Base-by-base conservation (phyloP, 2,329 filamentous ascomycete species). In the Ilyonectria robusta region DNA sequence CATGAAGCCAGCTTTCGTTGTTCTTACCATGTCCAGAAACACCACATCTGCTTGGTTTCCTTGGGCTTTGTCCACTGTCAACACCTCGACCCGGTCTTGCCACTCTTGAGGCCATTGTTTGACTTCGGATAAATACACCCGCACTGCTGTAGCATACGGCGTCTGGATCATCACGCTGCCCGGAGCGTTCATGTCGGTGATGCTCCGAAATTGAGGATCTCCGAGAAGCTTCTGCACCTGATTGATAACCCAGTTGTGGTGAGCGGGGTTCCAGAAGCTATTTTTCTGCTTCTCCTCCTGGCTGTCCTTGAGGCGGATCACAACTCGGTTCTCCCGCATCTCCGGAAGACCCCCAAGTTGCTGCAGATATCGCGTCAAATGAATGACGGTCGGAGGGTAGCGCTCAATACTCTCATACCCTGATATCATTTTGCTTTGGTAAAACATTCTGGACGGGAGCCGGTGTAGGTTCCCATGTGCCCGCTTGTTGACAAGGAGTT, bases 11-110 rank as follows among this genome's bases (percentile, higher is more conserved):
- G 81, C 80, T 0, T 74, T 75, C 0, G 71, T 74, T 0, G 81
- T 81, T n/a, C 82, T 76, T 2, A 86, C 84, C 67, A 85, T 78
- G 72, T 86, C 84, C 0, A 86, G 76, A 37, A 85, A 81, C 0
- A 86, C 83, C 6, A 85, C 76, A 46, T 86, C 84, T 0, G 84
- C 84, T 63, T 86, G 82, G 15, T 84, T 83, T 0, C 84, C 84
- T 44, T 86, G 84, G 0, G 82, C 81, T 5, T 79, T 83, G 56
- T 85, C 84, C 1, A 85, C 79, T 0, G 84, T 86, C 19, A 84
- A 69, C 0, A 84, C 79, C 26, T 82, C 76, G 0, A 85, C 79
- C 1, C 82, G 74, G 0, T 68, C 35, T 50, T 77, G 75, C 53
- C 67, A 76, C 11, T 76, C 69, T 1, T 55, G 13, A 0, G 78